These are phyloP conservation scores for Solanum chmielewskii DNA, from an alignment of 257 asterid species.

Conservation along the genomic window DNA sequence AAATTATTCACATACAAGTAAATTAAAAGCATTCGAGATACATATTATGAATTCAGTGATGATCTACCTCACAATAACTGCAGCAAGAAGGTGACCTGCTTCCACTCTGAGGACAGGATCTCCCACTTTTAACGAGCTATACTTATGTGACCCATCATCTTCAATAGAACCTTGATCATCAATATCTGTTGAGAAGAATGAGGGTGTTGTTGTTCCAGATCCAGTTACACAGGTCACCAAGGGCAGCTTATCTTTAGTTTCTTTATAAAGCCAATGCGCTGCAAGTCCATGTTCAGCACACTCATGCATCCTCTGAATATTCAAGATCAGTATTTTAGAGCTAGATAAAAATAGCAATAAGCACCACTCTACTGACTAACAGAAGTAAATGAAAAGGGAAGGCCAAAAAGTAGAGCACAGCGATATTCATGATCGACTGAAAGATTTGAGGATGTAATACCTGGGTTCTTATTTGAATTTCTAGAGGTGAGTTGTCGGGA, in stretches of 20 bases:
- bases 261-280: constrained; percentile 99
- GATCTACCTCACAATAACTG: constrained; percentile 75
- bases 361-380: background rate
- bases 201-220: constrained; percentile 28
- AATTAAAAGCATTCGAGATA: background rate
- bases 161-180: constrained; percentile 46
- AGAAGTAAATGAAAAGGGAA: background rate
- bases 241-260: constrained; percentile 55
- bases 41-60: constrained; percentile 3
- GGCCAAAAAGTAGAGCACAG: background rate
- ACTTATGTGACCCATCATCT: constrained; percentile 37
- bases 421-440: background rate
- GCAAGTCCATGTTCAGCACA: constrained; percentile 97
- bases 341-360: background rate
- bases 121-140: constrained; percentile 65
- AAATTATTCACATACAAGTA: constrained; percentile 6
- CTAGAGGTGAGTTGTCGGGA: constrained; percentile 80
- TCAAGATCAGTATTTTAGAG: background rate
- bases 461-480: constrained; percentile 96
- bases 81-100: constrained; percentile 91
- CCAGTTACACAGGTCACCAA: constrained; percentile 29
- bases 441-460: constrained; percentile 15
- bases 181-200: constrained; percentile 37
- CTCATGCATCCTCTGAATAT: constrained; percentile 79
- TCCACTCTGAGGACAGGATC: constrained; percentile 97